Evolutionary conservation across 306 rosid genomes (phyloP).

Genomic region (Prunus kanzakura): DNA sequence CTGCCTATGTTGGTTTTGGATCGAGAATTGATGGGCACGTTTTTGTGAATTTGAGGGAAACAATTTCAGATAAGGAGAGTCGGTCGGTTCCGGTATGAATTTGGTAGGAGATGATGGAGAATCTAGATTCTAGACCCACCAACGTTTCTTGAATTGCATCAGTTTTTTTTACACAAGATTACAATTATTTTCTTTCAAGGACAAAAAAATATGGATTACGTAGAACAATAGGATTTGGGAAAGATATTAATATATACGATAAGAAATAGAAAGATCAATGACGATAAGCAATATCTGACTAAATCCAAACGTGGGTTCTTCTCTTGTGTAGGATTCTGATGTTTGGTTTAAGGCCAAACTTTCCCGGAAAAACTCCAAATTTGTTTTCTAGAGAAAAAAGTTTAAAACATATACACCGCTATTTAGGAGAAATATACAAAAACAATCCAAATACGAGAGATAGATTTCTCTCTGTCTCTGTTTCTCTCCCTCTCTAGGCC

Average conservation of each 20-base stretch:
- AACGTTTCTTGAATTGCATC: constrained; percentile 5
- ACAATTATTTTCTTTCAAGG: background rate
- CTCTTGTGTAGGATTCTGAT: background rate
- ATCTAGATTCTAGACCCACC: constrained; percentile 30
- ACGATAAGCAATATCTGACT: background rate
- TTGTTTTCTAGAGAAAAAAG: constrained; percentile 12
- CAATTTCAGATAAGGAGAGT: background rate
- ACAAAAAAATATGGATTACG: background rate
- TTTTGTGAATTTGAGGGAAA: background rate
- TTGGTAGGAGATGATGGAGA: constrained; percentile 2
- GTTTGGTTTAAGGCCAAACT: constrained; percentile 16
- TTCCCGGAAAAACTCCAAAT: constrained; percentile 12
- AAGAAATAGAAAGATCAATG: background rate
- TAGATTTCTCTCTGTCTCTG: background rate
- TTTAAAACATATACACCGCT: background rate
- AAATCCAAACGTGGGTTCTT: background rate
- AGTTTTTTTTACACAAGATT: background rate
- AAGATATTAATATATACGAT: background rate
- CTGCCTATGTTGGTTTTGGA: no score
- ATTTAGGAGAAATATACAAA: background rate
- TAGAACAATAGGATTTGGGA: constrained; percentile 1
- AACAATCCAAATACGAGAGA: background rate
- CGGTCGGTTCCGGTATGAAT: background rate
- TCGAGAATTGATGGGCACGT: constrained; percentile 8
- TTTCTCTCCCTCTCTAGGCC: constrained; percentile 3